Base-by-base conservation (phyloP, 2,329 filamentous ascomycete genomes). In the Penicillium sp. region DNA sequence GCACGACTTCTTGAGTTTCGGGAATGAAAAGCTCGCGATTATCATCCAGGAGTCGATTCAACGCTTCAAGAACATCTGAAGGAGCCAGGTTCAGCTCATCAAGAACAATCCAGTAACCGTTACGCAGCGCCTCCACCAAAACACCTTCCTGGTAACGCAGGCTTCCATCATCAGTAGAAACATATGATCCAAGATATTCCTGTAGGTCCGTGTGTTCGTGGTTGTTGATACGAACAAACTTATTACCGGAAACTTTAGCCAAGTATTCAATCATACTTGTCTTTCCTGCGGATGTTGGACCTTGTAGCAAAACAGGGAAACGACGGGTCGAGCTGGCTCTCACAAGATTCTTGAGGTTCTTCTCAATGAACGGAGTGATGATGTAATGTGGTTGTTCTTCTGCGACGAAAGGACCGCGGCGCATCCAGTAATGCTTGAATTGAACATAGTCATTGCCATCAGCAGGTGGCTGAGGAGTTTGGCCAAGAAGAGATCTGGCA, bases 201-300 rank as follows among this genome's bases (percentile, higher is more conserved):
- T 99, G 94, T 35, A 99, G 79, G 72, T 99, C 94, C 0, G 94
- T 99, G 69, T 99, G 94, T 70, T 99, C 95, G 74, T 99, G 94
- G 65, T 99, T 99, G 77, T 99, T 99, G 79, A 99, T 99, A 57
- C 94, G 86, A 42, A 99, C 92, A 69, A 97, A 99, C 68, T 90
- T 94, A 71, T 99, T 96, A 3, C 95, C 94, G 27, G 92, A 97
- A 53, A 90, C 89, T 68, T 96, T 94, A n/a, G 95, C 93, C 35
- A 99, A 82, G 70, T 96, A 97, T 74, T 97, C 93, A 41, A 99
- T 96, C 94, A 99, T 99, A 74, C 93, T 97, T 0, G 94, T 99
- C 75, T 99, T 99, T 61, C 94, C 94, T 12, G 93, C 90, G 5
- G 95, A 99, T 0, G 94, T 99, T 12, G 95, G 94, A 3, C 94